Conservation (phyloP, 768 basidiomycete genomes). For the Thelephora ganbajun region DNA sequence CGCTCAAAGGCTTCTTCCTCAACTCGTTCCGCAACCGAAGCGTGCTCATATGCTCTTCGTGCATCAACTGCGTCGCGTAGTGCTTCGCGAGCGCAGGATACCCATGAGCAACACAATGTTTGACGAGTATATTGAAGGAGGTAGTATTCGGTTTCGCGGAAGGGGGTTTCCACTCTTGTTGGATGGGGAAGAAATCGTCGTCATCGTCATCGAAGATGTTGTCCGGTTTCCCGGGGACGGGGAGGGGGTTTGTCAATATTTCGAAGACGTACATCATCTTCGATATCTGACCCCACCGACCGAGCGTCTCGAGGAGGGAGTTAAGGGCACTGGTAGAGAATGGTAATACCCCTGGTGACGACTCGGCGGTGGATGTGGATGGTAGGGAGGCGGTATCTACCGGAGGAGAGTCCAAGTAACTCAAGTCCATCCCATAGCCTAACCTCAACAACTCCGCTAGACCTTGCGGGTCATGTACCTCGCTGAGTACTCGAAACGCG, state of each 20-base stretch:
- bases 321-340: slow-evolving; percentile 53
- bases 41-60: slow-evolving; percentile 23
- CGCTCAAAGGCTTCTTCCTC: slow-evolving; percentile 13
- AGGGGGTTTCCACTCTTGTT: slow-evolving; percentile 15
- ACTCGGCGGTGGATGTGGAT: background rate
- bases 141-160: slow-evolving; percentile 50
- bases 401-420: slow-evolving; percentile 56
- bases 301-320: slow-evolving; percentile 59
- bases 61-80: slow-evolving; percentile 42
- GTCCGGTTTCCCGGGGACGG: slow-evolving; percentile 28
- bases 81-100: slow-evolving; percentile 49
- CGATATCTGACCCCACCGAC: slow-evolving; percentile 42
- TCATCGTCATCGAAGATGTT: slow-evolving; percentile 51
- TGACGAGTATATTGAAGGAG: slow-evolving; percentile 48
- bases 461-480: slow-evolving; percentile 37
- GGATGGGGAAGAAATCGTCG: slow-evolving; percentile 41
- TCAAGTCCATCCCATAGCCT: slow-evolving; percentile 67
- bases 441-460: slow-evolving; percentile 50
- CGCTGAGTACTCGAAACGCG: slow-evolving; percentile 52
- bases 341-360: slow-evolving; percentile 8
- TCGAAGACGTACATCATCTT: slow-evolving; percentile 68
- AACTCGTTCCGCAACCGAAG: slow-evolving; percentile 21
- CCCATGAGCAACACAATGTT: slow-evolving; percentile 34
- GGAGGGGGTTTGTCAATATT: slow-evolving; percentile 60
- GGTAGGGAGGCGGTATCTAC: slow-evolving; percentile 20